These are phyloP conservation scores for Juglanconis oblonga DNA, from an alignment of 2,329 filamentous ascomycete genomes.

Conservation along the genomic window DNA sequence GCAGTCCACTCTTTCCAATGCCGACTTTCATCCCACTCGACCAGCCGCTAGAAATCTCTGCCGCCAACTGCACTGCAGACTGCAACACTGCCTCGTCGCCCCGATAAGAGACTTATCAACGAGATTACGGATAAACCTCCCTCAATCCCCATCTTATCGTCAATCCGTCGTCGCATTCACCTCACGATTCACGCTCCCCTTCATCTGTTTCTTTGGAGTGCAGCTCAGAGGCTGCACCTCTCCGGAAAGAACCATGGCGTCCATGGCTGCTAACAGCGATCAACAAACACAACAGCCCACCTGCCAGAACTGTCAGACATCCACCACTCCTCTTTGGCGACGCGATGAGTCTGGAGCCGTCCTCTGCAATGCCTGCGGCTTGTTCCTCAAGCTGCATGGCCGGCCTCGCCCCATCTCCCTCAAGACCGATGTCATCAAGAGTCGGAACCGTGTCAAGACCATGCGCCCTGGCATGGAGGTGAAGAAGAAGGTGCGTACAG, in stretches of 20 bases:
- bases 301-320: constrained; percentile 94
- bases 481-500: constrained; percentile 74
- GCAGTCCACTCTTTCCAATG: neutral
- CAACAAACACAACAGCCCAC: constrained; percentile 76
- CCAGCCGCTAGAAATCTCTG: neutral
- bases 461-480: constrained; percentile 72
- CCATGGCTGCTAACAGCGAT: constrained; percentile 49
- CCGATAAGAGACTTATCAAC: constrained; percentile 1
- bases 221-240: constrained; percentile 12
- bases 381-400: constrained; percentile 96
- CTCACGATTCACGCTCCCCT: neutral
- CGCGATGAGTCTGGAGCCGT: constrained; percentile 94
- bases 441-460: constrained; percentile 95
- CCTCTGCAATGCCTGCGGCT: constrained; percentile 95
- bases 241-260: constrained; percentile 41
- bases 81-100: no score
- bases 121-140: neutral
- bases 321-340: constrained; percentile 94
- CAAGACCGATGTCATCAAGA: constrained; percentile 99
- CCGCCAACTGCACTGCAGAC: no score
- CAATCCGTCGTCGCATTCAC: constrained; percentile 2
- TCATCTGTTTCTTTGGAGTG: neutral
- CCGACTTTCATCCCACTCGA: neutral
- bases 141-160: constrained; percentile 11
- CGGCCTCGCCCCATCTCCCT: constrained; percentile 90